phyloP scores from a whole-genome alignment of 2,329 filamentous ascomycete genomes.

The Kalmusia sp. region DNA sequence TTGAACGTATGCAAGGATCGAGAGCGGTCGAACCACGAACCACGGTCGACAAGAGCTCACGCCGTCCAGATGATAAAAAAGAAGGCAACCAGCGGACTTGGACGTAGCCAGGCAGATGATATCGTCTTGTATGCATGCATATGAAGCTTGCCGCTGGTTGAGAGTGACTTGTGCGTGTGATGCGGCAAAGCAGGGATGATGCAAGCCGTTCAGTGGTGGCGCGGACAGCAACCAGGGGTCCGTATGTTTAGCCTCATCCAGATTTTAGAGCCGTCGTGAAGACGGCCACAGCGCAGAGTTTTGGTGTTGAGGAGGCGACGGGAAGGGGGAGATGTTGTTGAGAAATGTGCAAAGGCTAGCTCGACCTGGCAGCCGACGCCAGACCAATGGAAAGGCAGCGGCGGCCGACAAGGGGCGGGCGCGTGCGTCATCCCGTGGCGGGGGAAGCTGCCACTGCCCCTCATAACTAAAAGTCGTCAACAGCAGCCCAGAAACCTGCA shows the following conservation, averaged over 20 bases:
- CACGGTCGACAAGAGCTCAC: not conserved
- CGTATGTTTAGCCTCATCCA: not conserved
- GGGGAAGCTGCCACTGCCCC: conserved; percentile 32
- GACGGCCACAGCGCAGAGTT: not conserved
- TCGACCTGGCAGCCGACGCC: not conserved
- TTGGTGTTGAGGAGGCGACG: conserved; percentile 5
- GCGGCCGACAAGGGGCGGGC: conserved; percentile 5
- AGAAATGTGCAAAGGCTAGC: conserved; percentile 2
- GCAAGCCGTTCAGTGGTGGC: conserved; percentile 8
- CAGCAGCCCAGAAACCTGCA: conserved; percentile 19
- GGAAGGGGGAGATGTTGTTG: conserved; percentile 6
- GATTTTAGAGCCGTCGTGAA: not conserved
- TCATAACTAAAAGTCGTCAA: conserved; percentile 36
- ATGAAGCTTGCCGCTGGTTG: conserved; percentile 19
- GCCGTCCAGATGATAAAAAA: not conserved
- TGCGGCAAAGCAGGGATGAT: conserved; percentile 13
- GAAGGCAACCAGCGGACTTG: conserved; percentile 13
- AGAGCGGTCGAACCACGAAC: too few relatives aligned
- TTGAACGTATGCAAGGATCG: conserved; percentile 7
- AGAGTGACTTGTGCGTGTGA: conserved; percentile 15
- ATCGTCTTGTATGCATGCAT: conserved; percentile 16
- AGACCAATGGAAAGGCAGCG: conserved; percentile 1
- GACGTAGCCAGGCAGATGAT: conserved; percentile 10
- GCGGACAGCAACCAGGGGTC: conserved; percentile 4
- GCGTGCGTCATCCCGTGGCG: conserved; percentile 35